Conservation (phyloP, 768 basidiomycete species). For the Leccinum disarticulatum region DNA sequence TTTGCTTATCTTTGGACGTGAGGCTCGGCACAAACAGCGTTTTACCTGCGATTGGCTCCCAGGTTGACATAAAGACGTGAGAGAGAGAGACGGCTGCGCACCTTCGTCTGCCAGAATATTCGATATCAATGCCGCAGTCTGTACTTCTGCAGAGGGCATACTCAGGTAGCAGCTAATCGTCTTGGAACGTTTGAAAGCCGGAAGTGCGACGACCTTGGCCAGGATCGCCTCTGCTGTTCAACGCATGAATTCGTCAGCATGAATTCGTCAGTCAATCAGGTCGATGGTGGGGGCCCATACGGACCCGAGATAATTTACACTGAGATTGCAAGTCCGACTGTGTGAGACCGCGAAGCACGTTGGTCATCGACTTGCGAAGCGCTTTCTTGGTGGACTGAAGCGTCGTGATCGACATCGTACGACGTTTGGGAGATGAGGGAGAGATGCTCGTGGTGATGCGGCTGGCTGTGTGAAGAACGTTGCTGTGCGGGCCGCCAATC, state of each 20-base stretch:
- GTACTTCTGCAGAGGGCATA: conserved; percentile 72
- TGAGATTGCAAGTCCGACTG: conserved; percentile 52
- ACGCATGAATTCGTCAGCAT: conserved; percentile 7
- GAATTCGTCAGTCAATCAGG: conserved; percentile 6
- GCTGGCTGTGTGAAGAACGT: not conserved
- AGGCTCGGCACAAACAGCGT: conserved; percentile 71
- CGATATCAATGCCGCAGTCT: conserved; percentile 53
- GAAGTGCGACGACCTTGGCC: conserved; percentile 46
- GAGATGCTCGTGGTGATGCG: not conserved
- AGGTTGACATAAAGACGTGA: not conserved
- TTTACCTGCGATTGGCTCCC: conserved; percentile 46
- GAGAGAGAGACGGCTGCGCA: conserved; percentile 29
- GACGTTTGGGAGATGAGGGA: not conserved
- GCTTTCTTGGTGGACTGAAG: conserved; percentile 47
- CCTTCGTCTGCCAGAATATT: conserved; percentile 53
- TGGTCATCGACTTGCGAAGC: conserved; percentile 51
- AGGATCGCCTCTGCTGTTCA: conserved; percentile 38
- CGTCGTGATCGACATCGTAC: conserved; percentile 29
- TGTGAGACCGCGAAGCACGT: conserved; percentile 46
- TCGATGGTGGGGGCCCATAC: not conserved
- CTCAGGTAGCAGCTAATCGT: conserved; percentile 75
- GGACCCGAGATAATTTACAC: conserved; percentile 40
- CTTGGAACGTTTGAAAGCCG: conserved; percentile 49
- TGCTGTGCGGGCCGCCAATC: not conserved
- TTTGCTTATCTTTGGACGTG: conserved; percentile 41